These are phyloP conservation scores for Cymbidium sinense DNA, from an alignment of 106 monocot species.

Conservation along the genomic window DNA sequence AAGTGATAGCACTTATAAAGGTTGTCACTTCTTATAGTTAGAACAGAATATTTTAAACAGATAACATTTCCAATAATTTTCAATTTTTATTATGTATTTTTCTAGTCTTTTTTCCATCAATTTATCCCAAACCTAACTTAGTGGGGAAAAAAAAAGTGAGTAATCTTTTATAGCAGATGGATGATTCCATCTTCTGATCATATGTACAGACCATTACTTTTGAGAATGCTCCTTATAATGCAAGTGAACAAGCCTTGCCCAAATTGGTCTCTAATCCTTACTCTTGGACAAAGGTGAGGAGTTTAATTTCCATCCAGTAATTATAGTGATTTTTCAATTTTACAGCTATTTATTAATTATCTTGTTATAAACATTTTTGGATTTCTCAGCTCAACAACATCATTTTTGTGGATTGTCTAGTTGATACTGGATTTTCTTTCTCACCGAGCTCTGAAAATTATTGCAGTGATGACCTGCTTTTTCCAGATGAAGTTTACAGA, in stretches of 20 bases:
- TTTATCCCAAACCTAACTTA: background rate
- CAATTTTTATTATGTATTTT: background rate
- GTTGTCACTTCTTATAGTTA: no score
- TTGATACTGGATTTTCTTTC: slow-evolving; percentile 4
- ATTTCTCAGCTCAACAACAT: slow-evolving; percentile 2
- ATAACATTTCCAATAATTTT: no score
- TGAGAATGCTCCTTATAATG: background rate
- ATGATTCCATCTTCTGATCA: background rate
- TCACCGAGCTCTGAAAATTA: background rate
- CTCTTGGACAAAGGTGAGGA: slow-evolving; percentile 4
- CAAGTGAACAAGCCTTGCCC: background rate
- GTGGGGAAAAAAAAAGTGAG: background rate
- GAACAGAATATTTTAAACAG: no score
- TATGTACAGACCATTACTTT: background rate
- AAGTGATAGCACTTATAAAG: no score
- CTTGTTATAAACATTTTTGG: background rate
- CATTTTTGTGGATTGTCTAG: background rate
- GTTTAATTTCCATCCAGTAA: background rate
- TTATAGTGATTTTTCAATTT: background rate
- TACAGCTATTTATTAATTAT: no score
- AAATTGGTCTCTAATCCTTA: slow-evolving; percentile 4
- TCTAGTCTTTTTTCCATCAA: background rate
- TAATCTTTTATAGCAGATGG: background rate
- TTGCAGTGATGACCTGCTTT: background rate
- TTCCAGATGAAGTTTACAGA: background rate